Conservation (phyloP, 345 rosid species). For the Salix viminalis region DNA sequence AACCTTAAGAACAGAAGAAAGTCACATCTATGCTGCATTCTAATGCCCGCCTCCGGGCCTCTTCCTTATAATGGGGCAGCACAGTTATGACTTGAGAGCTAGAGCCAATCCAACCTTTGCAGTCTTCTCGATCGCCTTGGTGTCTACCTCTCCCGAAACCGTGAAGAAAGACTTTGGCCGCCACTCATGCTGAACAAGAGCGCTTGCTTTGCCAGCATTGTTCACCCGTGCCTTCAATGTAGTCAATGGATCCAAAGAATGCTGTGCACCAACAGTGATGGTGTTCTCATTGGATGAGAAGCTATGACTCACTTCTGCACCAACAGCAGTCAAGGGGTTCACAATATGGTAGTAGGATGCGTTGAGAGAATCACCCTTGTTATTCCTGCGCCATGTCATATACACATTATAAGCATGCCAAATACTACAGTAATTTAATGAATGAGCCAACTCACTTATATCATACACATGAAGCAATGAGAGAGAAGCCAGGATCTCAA, state of each 20-base stretch:
- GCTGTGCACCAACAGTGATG: conserved; percentile 74
- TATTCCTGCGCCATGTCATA: conserved; percentile 49
- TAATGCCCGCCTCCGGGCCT: not conserved
- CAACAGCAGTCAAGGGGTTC: conserved; percentile 61
- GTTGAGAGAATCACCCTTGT: conserved; percentile 61
- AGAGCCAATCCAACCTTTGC: conserved; percentile 84
- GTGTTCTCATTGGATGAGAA: conserved; percentile 73
- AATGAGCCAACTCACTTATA: too few relatives aligned
- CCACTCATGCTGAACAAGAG: conserved; percentile 92
- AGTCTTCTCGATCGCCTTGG: conserved; percentile 75
- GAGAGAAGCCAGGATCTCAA: not conserved
- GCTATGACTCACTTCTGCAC: conserved; percentile 72
- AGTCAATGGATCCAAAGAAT: conserved; percentile 68
- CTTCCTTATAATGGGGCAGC: not conserved
- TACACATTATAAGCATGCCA: not conserved
- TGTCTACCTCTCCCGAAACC: conserved; percentile 80
- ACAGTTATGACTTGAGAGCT: conserved; percentile 67
- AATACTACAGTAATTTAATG: too few relatives aligned
- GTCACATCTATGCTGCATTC: conserved; percentile 6
- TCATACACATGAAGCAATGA: too few relatives aligned
- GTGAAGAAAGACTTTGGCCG: conserved; percentile 73
- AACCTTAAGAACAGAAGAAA: conserved; percentile 11
- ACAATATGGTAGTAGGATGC: conserved; percentile 77
- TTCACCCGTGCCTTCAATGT: conserved; percentile 68
- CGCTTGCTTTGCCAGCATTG: conserved; percentile 64